Conservation (phyloP, 257 asterid species). For the Rubia yunnanensis region DNA sequence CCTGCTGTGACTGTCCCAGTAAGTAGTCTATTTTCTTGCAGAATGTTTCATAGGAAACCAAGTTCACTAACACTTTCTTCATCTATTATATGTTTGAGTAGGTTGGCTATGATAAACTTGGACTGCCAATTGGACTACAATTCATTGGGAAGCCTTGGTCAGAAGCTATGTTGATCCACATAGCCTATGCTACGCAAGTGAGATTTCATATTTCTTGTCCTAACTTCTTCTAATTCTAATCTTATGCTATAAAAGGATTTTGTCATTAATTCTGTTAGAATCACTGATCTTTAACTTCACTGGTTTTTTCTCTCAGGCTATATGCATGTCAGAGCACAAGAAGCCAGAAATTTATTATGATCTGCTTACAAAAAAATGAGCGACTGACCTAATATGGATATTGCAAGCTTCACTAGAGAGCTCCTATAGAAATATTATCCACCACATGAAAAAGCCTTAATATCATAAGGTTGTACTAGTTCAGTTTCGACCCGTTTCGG, state of each 20-base stretch:
- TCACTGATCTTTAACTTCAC: not conserved
- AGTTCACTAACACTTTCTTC: not conserved
- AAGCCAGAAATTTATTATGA: slow-evolving; percentile 71
- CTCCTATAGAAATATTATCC: not conserved
- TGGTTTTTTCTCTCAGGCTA: slow-evolving; percentile 35
- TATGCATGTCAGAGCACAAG: slow-evolving; percentile 47
- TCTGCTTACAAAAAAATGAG: slow-evolving; percentile 38
- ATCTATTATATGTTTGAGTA: not conserved
- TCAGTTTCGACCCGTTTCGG: not conserved
- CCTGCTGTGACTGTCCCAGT: slow-evolving; percentile 90
- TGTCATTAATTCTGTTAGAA: no score
- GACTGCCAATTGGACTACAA: slow-evolving; percentile 87
- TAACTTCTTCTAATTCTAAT: not conserved
- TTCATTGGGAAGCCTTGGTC: slow-evolving; percentile 94
- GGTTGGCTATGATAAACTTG: slow-evolving; percentile 72
- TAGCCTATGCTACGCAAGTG: slow-evolving; percentile 79
- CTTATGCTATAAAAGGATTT: no score
- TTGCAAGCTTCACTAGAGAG: not conserved
- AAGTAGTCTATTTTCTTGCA: slow-evolving; percentile 7
- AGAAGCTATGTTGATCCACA: slow-evolving; percentile 60
- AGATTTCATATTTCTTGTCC: slow-evolving; percentile 3
- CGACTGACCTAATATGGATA: not conserved
- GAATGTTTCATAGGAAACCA: not conserved
- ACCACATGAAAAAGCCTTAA: not conserved
- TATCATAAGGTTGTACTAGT: not conserved